phyloP scores from a whole-genome alignment of 164 flowering plant species.

The Protea cynaroides region DNA sequence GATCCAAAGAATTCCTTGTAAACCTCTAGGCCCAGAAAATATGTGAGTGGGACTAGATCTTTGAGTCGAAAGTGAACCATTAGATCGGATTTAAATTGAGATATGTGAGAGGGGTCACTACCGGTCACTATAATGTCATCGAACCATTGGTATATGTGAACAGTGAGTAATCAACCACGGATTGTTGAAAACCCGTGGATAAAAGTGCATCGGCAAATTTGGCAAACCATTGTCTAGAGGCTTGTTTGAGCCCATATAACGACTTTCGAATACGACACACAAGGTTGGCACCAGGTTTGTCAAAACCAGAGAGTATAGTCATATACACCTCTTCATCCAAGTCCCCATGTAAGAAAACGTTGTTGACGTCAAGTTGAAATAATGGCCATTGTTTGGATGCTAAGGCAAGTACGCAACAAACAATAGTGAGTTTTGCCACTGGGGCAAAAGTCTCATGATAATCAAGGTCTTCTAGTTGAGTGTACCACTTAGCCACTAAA shows the following conservation, averaged over 20 bases:
- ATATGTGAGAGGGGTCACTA: too few species aligned
- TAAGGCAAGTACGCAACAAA: neutral
- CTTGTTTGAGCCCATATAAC: conserved; percentile 14
- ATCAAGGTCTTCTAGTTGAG: neutral
- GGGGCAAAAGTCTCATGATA: conserved; percentile 5
- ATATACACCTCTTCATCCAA: neutral
- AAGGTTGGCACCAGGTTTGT: too few species aligned
- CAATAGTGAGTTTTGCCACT: neutral
- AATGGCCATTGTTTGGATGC: neutral
- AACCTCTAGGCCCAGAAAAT: too few species aligned
- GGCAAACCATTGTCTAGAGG: conserved; percentile 5
- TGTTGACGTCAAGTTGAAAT: neutral
- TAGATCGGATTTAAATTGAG: too few species aligned
- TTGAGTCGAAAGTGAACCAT: too few species aligned
- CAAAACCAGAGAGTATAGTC: neutral
- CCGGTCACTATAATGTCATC: neutral
- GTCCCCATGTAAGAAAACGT: neutral
- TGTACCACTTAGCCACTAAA: neutral
- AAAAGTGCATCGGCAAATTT: neutral
- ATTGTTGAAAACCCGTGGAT: neutral
- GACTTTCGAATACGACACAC: conserved; percentile 4
- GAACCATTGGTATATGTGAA: neutral
- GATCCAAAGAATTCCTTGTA: too few species aligned
- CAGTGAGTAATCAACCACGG: neutral
- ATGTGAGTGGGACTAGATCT: too few species aligned